A percentile compares a stretch with the other conserved stretches of the same genome.
phyloP scores from a whole-genome alignment of 805 yeast genomes.

The Yarrowia yakushimensis region DNA sequence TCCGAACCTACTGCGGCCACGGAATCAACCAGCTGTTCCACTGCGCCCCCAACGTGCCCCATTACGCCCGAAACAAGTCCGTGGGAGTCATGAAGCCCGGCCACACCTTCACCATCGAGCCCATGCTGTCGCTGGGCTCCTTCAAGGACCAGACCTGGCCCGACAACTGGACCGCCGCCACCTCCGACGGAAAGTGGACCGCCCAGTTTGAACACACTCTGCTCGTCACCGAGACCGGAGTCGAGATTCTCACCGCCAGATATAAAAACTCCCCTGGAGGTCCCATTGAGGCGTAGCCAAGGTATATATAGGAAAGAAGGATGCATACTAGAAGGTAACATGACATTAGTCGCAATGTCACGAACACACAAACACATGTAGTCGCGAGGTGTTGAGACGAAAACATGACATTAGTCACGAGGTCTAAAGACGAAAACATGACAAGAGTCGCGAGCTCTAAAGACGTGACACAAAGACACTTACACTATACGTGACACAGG shows the following conservation, averaged over 20 bases:
- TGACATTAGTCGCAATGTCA: too few species aligned
- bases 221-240: conserved; percentile 89
- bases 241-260: conserved; percentile 84
- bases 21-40: conserved; percentile 88
- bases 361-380: too few species aligned
- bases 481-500: too few species aligned
- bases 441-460: too few species aligned
- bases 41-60: conserved; percentile 88
- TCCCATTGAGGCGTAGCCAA: conserved; percentile 27
- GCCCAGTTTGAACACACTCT: conserved; percentile 94
- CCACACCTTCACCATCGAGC: conserved; percentile 94
- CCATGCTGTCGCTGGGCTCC: conserved; percentile 87
- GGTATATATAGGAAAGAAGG: too few species aligned
- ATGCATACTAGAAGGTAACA: too few species aligned
- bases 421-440: too few species aligned
- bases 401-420: too few species aligned
- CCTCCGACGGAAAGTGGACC: conserved; percentile 82
- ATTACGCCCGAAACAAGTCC: conserved; percentile 89
- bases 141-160: conserved; percentile 89
- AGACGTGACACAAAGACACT: too few species aligned
- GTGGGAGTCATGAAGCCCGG: conserved; percentile 94
- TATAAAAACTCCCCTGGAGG: conserved; percentile 86
- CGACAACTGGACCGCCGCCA: conserved; percentile 93
- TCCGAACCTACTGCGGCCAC: conserved; percentile 89
- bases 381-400: too few species aligned